Evolutionary conservation across 169 alveolate species (phyloP).

Genomic region (Eimeria praecox): DNA sequence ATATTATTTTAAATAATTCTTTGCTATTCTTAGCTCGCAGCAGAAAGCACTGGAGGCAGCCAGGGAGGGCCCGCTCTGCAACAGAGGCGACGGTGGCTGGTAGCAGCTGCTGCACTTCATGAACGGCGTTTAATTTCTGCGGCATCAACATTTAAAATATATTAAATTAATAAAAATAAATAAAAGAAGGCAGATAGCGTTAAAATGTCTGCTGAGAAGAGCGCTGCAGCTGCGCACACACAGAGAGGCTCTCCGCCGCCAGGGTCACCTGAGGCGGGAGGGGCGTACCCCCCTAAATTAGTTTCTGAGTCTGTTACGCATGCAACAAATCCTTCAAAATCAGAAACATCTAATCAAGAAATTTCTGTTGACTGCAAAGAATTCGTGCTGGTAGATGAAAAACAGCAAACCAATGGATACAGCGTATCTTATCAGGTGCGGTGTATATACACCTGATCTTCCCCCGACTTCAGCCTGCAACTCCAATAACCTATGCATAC

Average conservation of each 20-base stretch:
- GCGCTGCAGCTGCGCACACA: background rate
- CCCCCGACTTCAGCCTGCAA: background rate
- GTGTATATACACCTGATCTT: background rate
- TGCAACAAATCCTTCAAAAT: too few relatives aligned
- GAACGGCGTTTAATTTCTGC: too few relatives aligned
- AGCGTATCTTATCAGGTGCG: constrained; percentile 48
- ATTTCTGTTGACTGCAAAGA: background rate
- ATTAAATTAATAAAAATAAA: background rate
- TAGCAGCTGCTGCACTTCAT: constrained; percentile 54
- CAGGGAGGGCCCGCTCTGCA: background rate
- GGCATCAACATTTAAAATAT: background rate
- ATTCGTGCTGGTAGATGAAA: background rate
- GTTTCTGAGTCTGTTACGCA: background rate
- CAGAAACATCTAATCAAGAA: background rate
- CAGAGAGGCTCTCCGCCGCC: constrained; percentile 1
- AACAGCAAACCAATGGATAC: constrained; percentile 39
- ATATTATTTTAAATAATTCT: too few relatives aligned
- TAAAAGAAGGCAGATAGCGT: background rate
- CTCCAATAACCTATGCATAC: too few relatives aligned
- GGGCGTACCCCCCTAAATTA: background rate
- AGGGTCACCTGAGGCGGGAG: constrained; percentile 27
- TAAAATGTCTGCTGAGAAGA: constrained; percentile 45
- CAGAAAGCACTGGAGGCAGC: too few relatives aligned
- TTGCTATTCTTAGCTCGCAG: too few relatives aligned
- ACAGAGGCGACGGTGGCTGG: background rate